Percentiles rank a stretch among this genome's conserved stretches.
Conservation (phyloP, 2,329 filamentous ascomycete genomes). For the Ascochyta viciae-villosae region DNA sequence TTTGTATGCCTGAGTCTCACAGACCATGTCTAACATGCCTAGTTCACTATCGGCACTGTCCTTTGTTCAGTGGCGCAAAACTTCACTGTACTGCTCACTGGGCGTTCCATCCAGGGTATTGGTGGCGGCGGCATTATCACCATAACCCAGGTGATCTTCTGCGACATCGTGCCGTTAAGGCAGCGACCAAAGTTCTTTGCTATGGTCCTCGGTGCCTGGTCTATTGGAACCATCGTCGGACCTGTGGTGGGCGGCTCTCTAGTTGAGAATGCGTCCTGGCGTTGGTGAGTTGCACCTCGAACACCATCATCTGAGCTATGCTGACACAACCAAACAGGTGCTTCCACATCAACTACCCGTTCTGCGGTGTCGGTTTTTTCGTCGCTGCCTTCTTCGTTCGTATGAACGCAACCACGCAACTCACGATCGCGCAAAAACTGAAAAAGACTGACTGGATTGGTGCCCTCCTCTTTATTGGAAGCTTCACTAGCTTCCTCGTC, state of each 20-base stretch:
- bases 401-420: slow-evolving; percentile 25
- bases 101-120: slow-evolving; percentile 48
- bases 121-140: slow-evolving; percentile 51
- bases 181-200: slow-evolving; percentile 52
- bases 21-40: neutral
- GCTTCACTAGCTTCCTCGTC: slow-evolving; percentile 50
- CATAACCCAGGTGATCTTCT: slow-evolving; percentile 53
- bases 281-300: slow-evolving; percentile 53
- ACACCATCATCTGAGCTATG: no score
- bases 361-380: slow-evolving; percentile 48
- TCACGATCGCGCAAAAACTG: slow-evolving; percentile 33
- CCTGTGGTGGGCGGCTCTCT: slow-evolving; percentile 60
- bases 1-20: no score
- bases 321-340: slow-evolving; percentile 45
- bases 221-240: slow-evolving; percentile 61
- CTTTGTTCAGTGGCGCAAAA: slow-evolving; percentile 50
- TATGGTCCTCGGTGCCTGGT: slow-evolving; percentile 55
- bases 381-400: slow-evolving; percentile 33
- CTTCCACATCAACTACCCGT: slow-evolving; percentile 69
- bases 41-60: slow-evolving; percentile 56
- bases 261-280: slow-evolving; percentile 60
- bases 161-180: slow-evolving; percentile 54
- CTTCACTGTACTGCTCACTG: slow-evolving; percentile 45
- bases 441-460: slow-evolving; percentile 54
- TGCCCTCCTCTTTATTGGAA: slow-evolving; percentile 48